phyloP scores from a whole-genome alignment of 2,329 filamentous ascomycete species.

The Pleoardoris graminearum region DNA sequence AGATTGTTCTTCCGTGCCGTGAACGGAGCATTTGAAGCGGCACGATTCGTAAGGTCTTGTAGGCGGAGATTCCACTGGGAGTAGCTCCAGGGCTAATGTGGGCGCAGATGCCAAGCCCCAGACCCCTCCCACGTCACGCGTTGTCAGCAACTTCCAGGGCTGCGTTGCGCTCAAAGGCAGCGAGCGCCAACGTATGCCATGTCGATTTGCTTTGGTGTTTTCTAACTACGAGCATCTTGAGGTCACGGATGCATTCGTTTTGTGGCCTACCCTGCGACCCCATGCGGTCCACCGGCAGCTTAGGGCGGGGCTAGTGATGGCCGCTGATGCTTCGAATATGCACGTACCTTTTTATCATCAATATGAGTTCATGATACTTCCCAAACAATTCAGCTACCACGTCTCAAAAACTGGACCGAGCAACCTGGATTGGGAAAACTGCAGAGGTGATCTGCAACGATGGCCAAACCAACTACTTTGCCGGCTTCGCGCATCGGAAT shows the following conservation, averaged over 20 bases:
- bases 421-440: slow-evolving; percentile 4
- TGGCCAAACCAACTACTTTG: background rate
- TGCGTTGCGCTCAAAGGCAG: too few relatives aligned
- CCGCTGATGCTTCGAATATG: background rate
- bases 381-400: background rate
- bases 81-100: background rate
- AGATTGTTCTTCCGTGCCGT: background rate
- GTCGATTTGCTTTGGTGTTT: too few relatives aligned
- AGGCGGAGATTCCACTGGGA: background rate
- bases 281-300: background rate
- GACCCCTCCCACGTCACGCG: too few relatives aligned
- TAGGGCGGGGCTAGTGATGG: background rate
- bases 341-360: background rate
- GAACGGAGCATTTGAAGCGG: background rate
- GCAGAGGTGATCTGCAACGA: background rate
- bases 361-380: background rate
- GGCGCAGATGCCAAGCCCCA: background rate
- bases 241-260: too few relatives aligned
- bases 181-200: too few relatives aligned
- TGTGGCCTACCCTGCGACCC: background rate
- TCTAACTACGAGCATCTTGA: too few relatives aligned
- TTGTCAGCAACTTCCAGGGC: too few relatives aligned
- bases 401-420: background rate
- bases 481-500: background rate
- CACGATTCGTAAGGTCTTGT: background rate